Evolutionary conservation across 495 filamentous ascomycete genomes (phyloP).

Genomic region (Aspergillus heteromorphus): DNA sequence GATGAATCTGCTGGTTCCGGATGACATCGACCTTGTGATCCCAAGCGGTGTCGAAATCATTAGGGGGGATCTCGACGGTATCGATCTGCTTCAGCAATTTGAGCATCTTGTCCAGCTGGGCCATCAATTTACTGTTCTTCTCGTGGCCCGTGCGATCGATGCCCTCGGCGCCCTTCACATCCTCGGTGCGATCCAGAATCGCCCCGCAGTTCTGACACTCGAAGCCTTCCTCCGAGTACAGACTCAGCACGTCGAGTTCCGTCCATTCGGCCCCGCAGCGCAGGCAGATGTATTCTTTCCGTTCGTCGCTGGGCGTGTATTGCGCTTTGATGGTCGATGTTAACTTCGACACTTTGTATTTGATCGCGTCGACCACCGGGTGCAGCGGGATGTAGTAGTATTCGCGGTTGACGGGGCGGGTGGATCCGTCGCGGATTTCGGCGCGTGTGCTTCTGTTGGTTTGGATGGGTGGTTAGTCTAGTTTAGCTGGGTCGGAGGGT

Average conservation of each 20-base stretch:
- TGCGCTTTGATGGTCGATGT: constrained; percentile 78
- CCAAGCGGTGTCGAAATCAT: constrained; percentile 77
- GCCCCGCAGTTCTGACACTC: constrained; percentile 76
- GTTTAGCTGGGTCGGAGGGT: no score
- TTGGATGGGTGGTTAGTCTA: background rate
- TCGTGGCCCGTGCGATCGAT: constrained; percentile 68
- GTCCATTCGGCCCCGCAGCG: constrained; percentile 78
- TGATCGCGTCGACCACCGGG: constrained; percentile 91
- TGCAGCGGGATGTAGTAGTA: constrained; percentile 98
- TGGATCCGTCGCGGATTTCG: constrained; percentile 73
- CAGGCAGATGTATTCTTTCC: constrained; percentile 85
- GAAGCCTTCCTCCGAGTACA: constrained; percentile 60
- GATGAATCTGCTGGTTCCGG: constrained; percentile 52
- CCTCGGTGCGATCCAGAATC: constrained; percentile 58
- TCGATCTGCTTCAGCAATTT: constrained; percentile 85
- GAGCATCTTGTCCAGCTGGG: constrained; percentile 78
- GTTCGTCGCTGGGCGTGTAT: constrained; percentile 72
- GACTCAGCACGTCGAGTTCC: constrained; percentile 76
- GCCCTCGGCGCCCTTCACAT: constrained; percentile 55
- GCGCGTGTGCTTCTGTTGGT: constrained; percentile 67
- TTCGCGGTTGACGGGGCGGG: constrained; percentile 74
- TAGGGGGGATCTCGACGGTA: constrained; percentile 71
- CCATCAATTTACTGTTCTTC: constrained; percentile 79
- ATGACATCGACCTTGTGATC: constrained; percentile 45
- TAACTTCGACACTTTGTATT: constrained; percentile 81